These are phyloP conservation scores for Hypoxylon rubiginosum DNA, from an alignment of 2,329 filamentous ascomycete genomes.

Conservation along the genomic window DNA sequence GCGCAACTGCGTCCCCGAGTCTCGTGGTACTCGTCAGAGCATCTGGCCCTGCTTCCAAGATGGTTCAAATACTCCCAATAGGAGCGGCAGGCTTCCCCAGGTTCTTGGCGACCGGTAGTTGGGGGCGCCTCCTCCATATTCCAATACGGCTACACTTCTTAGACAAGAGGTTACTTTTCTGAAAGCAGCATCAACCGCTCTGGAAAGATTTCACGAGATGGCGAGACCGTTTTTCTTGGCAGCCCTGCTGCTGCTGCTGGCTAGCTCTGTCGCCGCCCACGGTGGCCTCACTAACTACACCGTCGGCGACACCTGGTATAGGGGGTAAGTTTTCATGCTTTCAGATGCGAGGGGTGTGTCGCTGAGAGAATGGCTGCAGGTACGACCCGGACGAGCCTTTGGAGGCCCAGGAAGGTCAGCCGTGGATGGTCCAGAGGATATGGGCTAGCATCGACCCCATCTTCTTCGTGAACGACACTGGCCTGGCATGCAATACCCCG, in stretches of 20 bases:
- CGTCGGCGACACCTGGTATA: conserved; percentile 58
- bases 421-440: conserved; percentile 56
- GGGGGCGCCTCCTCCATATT: conserved; percentile 11
- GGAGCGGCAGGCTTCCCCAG: conserved; percentile 32
- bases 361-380: conserved; percentile 42
- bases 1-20: conserved; percentile 1
- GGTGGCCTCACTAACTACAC: conserved; percentile 58
- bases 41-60: conserved; percentile 31
- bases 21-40: conserved; percentile 3
- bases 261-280: conserved; percentile 47
- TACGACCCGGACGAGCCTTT: conserved; percentile 53
- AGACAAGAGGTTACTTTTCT: conserved; percentile 3
- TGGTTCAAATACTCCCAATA: conserved; percentile 27
- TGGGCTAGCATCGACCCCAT: conserved; percentile 58
- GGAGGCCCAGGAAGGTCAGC: conserved; percentile 52
- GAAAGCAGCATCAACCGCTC: conserved; percentile 4
- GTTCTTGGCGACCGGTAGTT: conserved; percentile 44
- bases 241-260: conserved; percentile 34
- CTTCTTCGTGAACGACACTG: conserved; percentile 52
- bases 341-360: not conserved
- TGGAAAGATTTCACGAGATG: conserved; percentile 19
- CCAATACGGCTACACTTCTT: not conserved
- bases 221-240: conserved; percentile 18
- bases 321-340: conserved; percentile 51
- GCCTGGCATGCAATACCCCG: conserved; percentile 56